Conservation (phyloP, 2,329 filamentous ascomycete species). For the Salinomyces thailandicus region DNA sequence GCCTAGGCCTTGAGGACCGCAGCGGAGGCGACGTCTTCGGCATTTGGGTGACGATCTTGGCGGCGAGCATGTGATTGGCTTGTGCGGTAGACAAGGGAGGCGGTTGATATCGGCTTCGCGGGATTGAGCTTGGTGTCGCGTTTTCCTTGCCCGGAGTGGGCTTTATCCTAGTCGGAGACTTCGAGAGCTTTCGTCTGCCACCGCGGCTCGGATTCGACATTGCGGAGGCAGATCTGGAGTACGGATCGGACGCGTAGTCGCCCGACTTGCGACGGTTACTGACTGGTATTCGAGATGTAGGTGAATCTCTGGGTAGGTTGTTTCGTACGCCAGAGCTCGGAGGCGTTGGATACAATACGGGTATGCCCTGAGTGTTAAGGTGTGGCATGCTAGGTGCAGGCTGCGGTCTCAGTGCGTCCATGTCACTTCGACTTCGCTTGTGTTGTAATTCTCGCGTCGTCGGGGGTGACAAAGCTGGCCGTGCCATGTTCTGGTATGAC, state of each 20-base stretch:
- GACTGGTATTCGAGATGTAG: constrained; percentile 23
- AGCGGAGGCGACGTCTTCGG: constrained; percentile 68
- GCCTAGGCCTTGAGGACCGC: constrained; percentile 70
- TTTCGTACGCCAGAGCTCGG: constrained; percentile 14
- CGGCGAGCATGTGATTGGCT: constrained; percentile 42
- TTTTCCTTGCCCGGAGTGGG: constrained; percentile 19
- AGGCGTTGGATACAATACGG: constrained; percentile 16
- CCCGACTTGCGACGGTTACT: constrained; percentile 18
- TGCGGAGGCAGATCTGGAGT: constrained; percentile 19
- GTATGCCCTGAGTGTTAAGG: constrained; percentile 12
- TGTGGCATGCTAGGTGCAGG: constrained; percentile 21
- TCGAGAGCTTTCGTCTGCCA: constrained; percentile 16
- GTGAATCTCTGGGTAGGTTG: constrained; percentile 9
- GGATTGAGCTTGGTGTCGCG: constrained; percentile 13
- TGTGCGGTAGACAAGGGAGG: constrained; percentile 18
- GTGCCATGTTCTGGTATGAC: constrained; percentile 36
- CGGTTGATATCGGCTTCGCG: constrained; percentile 26
- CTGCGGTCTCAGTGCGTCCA: constrained; percentile 15
- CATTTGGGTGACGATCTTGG: constrained; percentile 60
- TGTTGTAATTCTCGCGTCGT: constrained; percentile 18
- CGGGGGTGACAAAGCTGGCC: constrained; percentile 12
- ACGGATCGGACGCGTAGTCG: constrained; percentile 24
- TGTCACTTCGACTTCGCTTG: constrained; percentile 25
- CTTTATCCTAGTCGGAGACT: constrained; percentile 20
- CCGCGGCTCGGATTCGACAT: constrained; percentile 15